Evolutionary conservation across 495 filamentous ascomycete species (phyloP).

Genomic region (Penicillium macrosclerotiorum): DNA sequence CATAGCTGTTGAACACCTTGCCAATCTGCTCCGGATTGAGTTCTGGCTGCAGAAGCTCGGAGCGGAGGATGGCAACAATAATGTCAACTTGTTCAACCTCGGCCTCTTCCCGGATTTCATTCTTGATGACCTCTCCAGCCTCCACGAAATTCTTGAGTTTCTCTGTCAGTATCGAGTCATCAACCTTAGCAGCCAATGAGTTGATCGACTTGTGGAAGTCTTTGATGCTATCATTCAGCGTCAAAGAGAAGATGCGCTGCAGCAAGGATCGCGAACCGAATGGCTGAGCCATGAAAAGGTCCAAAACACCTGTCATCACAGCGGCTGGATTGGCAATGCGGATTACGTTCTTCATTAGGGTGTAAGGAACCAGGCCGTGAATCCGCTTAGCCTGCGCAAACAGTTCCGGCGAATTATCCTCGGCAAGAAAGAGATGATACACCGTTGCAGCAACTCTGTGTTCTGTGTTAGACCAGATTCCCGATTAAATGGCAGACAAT

Average conservation of each 20-base stretch:
- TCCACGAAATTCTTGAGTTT: conserved; percentile 80
- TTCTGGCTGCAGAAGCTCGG: conserved; percentile 67
- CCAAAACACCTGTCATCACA: conserved; percentile 89
- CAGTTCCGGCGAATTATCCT: conserved; percentile 94
- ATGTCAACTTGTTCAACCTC: conserved; percentile 70
- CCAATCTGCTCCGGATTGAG: conserved; percentile 72
- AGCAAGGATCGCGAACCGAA: conserved; percentile 86
- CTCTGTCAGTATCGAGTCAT: conserved; percentile 71
- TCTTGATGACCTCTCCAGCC: conserved; percentile 69
- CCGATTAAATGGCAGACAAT: no score
- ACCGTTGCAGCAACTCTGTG: conserved; percentile 84
- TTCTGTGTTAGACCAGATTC: no score
- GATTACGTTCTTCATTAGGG: conserved; percentile 91
- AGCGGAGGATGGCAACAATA: conserved; percentile 76
- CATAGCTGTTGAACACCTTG: conserved; percentile 86
- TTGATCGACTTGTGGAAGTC: conserved; percentile 83
- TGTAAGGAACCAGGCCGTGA: conserved; percentile 90
- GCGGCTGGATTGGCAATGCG: conserved; percentile 92
- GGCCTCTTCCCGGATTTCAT: conserved; percentile 70
- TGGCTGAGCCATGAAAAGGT: conserved; percentile 92
- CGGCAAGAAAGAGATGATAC: conserved; percentile 95
- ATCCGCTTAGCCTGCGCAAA: conserved; percentile 93
- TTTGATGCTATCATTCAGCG: conserved; percentile 84
- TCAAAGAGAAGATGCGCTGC: conserved; percentile 90
- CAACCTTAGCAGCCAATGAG: conserved; percentile 67